Conservation (phyloP, 306 rosid genomes). For the Cucurbita maxima region DNA sequence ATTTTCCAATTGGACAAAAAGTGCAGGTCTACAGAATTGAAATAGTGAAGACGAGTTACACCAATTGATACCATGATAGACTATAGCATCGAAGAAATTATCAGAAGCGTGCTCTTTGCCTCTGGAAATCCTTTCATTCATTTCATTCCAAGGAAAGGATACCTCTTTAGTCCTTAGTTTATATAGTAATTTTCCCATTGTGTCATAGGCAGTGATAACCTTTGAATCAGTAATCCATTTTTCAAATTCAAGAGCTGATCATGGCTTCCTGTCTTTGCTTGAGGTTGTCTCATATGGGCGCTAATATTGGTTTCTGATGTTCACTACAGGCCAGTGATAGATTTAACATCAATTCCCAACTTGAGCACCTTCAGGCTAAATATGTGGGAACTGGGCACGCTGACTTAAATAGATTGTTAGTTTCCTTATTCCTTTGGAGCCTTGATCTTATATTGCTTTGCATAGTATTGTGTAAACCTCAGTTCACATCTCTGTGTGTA, state of each 20-base stretch:
- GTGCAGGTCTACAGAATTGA: too few species aligned
- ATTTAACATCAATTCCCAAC: constrained; percentile 92
- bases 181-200: not conserved
- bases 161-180: not conserved
- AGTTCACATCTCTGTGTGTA: not conserved
- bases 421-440: not conserved
- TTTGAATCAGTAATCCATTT: not conserved
- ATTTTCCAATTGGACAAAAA: too few species aligned
- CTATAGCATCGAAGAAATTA: too few species aligned
- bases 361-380: constrained; percentile 89
- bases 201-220: not conserved
- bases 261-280: not conserved
- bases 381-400: constrained; percentile 98
- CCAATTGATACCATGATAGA: too few species aligned
- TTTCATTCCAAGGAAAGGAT: not conserved
- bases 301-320: not conserved
- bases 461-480: not conserved
- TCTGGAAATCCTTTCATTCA: not conserved
- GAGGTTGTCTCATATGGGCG: not conserved
- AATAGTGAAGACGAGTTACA: too few species aligned
- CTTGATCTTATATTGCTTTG: not conserved
- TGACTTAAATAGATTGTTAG: constrained; percentile 78
- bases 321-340: constrained; percentile 77
- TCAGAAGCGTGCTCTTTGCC: not conserved
- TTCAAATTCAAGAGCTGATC: not conserved